Percentiles rank a stretch among this genome's conserved stretches.
Evolutionary conservation across 2,329 filamentous ascomycete species (phyloP).

Genomic region (Penicillium crustosum): DNA sequence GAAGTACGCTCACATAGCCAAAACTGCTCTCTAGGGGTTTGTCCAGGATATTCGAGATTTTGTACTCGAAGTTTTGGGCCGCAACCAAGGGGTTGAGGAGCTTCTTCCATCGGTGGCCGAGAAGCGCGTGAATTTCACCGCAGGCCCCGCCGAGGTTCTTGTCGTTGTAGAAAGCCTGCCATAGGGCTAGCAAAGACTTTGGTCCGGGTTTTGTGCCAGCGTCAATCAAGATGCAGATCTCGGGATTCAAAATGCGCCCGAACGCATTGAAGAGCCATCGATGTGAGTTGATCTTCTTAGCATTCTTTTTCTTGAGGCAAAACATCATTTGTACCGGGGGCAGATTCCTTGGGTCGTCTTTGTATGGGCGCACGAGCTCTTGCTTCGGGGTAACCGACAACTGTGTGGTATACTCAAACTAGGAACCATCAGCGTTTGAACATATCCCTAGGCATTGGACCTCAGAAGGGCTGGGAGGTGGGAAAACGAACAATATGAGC

Average conservation of each 20-base stretch:
- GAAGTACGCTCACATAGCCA: conserved; percentile 92
- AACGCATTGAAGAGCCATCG: conserved; percentile 97
- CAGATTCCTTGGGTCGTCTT: conserved; percentile 75
- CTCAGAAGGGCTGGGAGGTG: background rate
- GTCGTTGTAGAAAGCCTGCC: conserved; percentile 98
- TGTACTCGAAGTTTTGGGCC: conserved; percentile 97
- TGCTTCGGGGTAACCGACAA: conserved; percentile 90
- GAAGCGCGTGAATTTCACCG: conserved; percentile 95
- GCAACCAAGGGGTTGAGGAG: conserved; percentile 90
- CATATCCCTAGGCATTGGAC: background rate
- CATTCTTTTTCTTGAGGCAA: conserved; percentile 96
- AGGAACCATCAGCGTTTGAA: conserved; percentile 14
- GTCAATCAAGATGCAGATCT: conserved; percentile 90
- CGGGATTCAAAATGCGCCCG: conserved; percentile 89
- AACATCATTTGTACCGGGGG: conserved; percentile 98
- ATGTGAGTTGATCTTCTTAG: conserved; percentile 98
- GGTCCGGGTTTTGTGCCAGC: conserved; percentile 91
- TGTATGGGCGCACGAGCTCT: conserved; percentile 84
- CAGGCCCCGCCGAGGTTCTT: conserved; percentile 95
- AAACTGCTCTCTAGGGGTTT: conserved; percentile 94
- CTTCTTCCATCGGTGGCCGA: conserved; percentile 82
- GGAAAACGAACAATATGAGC: conserved; percentile 67
- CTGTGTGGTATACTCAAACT: conserved; percentile 96
- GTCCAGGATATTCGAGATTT: conserved; percentile 96
- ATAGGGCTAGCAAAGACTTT: conserved; percentile 83